A percentile compares a stretch with the other conserved stretches of the same genome.
Evolutionary conservation across 169 alveolate species (phyloP).

Genomic region (Plasmodium cynomolgi): DNA sequence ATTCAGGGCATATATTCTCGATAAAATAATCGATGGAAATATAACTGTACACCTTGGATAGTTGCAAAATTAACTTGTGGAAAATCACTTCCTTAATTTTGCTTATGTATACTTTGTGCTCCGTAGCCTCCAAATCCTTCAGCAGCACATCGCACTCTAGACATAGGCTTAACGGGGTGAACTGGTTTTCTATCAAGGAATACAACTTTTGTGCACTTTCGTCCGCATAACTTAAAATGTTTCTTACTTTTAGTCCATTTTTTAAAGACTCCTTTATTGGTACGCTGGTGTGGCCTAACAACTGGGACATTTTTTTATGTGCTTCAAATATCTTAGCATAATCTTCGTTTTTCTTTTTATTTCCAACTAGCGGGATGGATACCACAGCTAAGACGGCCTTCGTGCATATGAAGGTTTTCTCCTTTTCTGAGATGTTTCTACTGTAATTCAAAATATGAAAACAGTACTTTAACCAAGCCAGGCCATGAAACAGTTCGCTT

Average conservation of each 20-base stretch:
- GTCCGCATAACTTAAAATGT: conserved; percentile 83
- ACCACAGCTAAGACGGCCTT: conserved; percentile 90
- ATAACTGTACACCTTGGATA: conserved; percentile 88
- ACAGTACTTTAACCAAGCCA: conserved; percentile 89
- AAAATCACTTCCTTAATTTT: conserved; percentile 89
- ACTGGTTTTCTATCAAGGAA: conserved; percentile 83
- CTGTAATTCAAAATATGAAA: conserved; percentile 89
- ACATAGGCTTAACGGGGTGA: conserved; percentile 84
- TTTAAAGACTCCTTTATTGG: conserved; percentile 90
- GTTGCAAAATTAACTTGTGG: conserved; percentile 86
- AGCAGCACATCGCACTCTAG: conserved; percentile 77
- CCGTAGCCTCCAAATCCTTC: conserved; percentile 71
- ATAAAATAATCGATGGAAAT: conserved; percentile 89
- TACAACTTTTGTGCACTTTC: conserved; percentile 85
- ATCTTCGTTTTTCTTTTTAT: conserved; percentile 75
- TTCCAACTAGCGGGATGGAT: conserved; percentile 82
- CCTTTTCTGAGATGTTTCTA: conserved; percentile 86
- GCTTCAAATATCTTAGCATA: conserved; percentile 82
- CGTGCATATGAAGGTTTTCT: conserved; percentile 84
- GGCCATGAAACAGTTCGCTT: conserved; percentile 94
- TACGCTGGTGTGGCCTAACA: conserved; percentile 87
- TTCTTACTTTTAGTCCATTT: conserved; percentile 83
- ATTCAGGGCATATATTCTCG: conserved; percentile 87
- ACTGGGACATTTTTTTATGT: conserved; percentile 88
- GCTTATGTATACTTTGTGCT: conserved; percentile 77